A percentile compares a stretch with the other conserved stretches of the same genome.
Evolutionary conservation across 345 rosid species (phyloP).

Genomic region (Viola odorata): DNA sequence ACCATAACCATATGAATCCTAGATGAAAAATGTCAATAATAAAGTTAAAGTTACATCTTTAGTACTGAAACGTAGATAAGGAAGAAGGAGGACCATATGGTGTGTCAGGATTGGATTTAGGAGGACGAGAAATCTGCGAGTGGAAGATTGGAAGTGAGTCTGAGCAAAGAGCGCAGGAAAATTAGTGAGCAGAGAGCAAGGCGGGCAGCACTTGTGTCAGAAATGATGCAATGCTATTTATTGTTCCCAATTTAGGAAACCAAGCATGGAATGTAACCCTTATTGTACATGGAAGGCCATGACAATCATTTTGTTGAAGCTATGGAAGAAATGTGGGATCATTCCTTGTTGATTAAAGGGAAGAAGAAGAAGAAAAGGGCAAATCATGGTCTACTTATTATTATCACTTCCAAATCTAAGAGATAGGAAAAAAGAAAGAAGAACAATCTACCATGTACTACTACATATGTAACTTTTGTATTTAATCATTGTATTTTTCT

Average conservation of each 20-base stretch:
- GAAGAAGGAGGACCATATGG: not conserved
- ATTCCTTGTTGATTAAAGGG: not conserved
- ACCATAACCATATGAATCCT: no score
- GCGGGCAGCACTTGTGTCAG: not conserved
- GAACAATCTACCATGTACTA: not conserved
- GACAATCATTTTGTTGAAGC: not conserved
- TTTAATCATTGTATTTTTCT: not conserved
- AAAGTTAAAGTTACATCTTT: no score
- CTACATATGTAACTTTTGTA: not conserved
- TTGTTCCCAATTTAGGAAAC: slow-evolving; percentile 35
- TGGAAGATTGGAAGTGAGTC: no score
- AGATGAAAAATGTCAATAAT: no score
- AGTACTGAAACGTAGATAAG: not conserved
- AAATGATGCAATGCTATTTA: not conserved
- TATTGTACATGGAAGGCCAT: slow-evolving; percentile 12
- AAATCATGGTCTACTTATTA: not conserved
- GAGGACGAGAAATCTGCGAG: no score
- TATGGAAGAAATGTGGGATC: not conserved
- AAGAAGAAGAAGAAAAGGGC: not conserved
- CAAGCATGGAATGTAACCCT: slow-evolving; percentile 29
- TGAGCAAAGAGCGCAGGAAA: not conserved
- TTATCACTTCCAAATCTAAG: not conserved
- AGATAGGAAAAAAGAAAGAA: not conserved
- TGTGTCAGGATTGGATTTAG: not conserved
- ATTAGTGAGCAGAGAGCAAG: not conserved